These are phyloP conservation scores for Penicillium sp. DNA, from an alignment of 2,329 filamentous ascomycete species.

Conservation along the genomic window DNA sequence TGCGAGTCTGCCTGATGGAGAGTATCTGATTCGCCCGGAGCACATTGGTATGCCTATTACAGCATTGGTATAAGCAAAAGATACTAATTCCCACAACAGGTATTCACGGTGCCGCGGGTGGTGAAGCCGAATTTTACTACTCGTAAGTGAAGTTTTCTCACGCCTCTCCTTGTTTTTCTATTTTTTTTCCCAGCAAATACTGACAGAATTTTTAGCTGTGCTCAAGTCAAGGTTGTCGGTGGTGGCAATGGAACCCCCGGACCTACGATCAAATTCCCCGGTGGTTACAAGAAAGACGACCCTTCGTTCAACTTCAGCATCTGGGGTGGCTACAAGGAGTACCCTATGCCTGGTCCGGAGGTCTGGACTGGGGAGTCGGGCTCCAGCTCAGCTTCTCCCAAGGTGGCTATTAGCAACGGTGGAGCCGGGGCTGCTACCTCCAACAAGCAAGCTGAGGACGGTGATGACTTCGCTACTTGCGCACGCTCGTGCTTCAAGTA, in stretches of 20 bases:
- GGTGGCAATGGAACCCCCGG: conserved; percentile 34
- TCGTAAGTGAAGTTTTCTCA: background rate
- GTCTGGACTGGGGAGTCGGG: conserved; percentile 8
- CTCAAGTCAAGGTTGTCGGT: conserved; percentile 44
- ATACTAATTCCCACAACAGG: background rate
- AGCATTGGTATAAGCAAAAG: no score
- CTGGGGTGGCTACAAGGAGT: conserved; percentile 16
- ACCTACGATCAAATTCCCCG: conserved; percentile 14
- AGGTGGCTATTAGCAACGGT: background rate
- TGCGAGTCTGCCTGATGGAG: conserved; percentile 43
- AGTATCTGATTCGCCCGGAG: conserved; percentile 50
- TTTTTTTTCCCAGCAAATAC: background rate
- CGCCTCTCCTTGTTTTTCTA: no score
- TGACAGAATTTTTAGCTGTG: conserved; percentile 26
- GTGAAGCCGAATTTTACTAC: background rate
- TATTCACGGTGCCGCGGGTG: background rate
- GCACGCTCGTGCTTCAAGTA: background rate
- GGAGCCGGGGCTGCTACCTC: background rate
- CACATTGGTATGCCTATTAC: conserved; percentile 47
- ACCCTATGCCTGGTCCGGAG: conserved; percentile 20
- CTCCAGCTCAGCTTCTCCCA: background rate
- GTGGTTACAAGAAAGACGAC: conserved; percentile 16
- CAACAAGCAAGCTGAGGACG: background rate
- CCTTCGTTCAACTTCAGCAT: conserved; percentile 20
- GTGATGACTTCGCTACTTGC: background rate